Evolutionary conservation across 148 eudicot species (phyloP), one percentile per base, ranked within the genome.

Genomic region (Talinum fruticosum): DNA sequence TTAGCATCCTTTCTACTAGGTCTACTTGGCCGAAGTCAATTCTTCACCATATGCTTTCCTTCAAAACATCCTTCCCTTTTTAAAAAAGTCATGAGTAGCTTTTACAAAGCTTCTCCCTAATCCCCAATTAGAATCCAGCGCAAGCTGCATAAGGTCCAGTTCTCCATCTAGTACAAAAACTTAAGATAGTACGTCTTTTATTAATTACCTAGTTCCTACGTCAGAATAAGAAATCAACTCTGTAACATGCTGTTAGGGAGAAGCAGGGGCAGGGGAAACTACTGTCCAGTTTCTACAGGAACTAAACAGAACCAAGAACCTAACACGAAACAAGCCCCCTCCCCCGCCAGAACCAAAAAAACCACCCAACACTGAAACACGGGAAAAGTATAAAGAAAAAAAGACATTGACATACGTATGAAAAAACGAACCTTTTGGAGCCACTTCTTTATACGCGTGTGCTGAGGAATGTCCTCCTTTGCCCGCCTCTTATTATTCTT

Each of bases 391-490:
- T 3, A 37, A 37, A 7, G 41, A 37, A 7, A 7, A 37, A 37
- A 37, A 3, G 7, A 37, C 41, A n/a, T n/a, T 41, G 45, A 41
- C 45, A 41, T 41, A n/a, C 41, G 15, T 15, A 69, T 33, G 57
- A 15, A 59, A n/a, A 53, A 15, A 37, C n/a, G 49, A 47, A 96
- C 99, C 97, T 93, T 89, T 78, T 90, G 97, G n/a, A 96, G 87
- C 99, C 99, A 96, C 79, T 96, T 93, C 83, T 96, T 96, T 76
- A 91, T 84, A 38, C 91, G 85, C 24, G 95, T 87, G 81, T 89
- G 95, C 86, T 86, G 97, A 61, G 87, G 79, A 54, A 87, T 74
- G 57, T 93, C 97, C 72, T 89, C 99, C 75, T 90, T 91, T 24
- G 87, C 81, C 88, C 84, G 88, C 83, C 78, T 88, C 79, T 90